A percentile compares a stretch with the other conserved stretches of the same genome.
These are phyloP conservation scores for Aleurites moluccanus DNA, from an alignment of 441 rosid genomes.

Conservation along the genomic window DNA sequence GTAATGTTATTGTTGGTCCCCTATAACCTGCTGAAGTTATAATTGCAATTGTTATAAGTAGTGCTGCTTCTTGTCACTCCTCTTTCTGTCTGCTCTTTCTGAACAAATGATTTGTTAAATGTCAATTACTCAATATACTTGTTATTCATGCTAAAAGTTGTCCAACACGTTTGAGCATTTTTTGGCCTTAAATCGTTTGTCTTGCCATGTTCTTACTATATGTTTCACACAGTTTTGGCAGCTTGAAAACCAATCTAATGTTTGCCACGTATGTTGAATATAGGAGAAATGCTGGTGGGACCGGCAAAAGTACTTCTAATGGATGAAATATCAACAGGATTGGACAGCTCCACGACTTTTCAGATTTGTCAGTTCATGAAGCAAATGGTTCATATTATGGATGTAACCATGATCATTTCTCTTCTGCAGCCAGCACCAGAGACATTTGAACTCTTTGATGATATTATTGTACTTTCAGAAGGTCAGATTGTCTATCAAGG, in stretches of 20 bases:
- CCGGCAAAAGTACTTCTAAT: conserved; percentile 80
- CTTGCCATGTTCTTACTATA: neutral
- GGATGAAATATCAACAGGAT: conserved; percentile 95
- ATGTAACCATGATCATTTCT: conserved; percentile 71
- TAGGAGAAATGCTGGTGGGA: conserved; percentile 96
- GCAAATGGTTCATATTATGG: conserved; percentile 84
- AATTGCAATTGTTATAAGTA: neutral
- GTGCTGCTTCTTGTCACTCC: neutral
- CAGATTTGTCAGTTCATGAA: conserved; percentile 78
- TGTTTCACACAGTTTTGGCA: neutral
- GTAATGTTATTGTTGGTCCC: neutral
- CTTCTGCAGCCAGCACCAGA: conserved; percentile 97
- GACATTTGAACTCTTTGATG: conserved; percentile 82
- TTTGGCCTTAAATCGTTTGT: neutral
- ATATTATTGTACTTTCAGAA: conserved; percentile 72
- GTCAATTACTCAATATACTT: neutral
- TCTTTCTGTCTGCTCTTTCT: neutral
- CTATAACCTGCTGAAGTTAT: neutral
- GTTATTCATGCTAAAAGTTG: neutral
- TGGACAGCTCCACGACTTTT: conserved; percentile 87
- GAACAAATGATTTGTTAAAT: neutral
- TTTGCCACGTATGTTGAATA: conserved; percentile 24
- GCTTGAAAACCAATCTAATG: conserved; percentile 9
- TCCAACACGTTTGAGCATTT: neutral
- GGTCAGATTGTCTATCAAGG: conserved; percentile 87